Evolutionary conservation across 805 yeast species (phyloP), one percentile per base, ranked within the genome.

Genomic region (Metahyphopichia silvanorum): DNA sequence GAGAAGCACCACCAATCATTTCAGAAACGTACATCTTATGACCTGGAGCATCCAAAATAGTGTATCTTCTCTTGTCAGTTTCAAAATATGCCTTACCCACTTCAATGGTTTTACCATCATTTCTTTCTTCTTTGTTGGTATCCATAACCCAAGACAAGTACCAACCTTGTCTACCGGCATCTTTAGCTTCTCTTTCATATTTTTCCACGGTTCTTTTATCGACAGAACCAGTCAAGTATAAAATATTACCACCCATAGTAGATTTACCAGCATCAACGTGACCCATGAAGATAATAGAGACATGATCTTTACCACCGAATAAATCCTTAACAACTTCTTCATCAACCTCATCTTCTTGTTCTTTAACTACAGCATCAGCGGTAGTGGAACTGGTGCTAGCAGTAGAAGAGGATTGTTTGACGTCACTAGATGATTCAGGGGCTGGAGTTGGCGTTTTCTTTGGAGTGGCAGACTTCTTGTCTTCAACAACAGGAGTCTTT

Each of bases 101-200:
- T 69, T 93, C 98, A 51, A 93, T 94, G 45, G 99, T 93, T 71
- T 93, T 93, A 73, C 99, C 99, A 66, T 93, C 97, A 52, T 76
- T 86, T 74, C 98, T 85, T 72, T 93, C 99, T 69, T 93, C 98
- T 66, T 87, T 89, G 71, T 94, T 93, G 50, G 97, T 91, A 63
- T 93, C 99, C 96, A 93, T 89, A 50, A 93, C 94, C 98, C 98
- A 93, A 6, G 98, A 89, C 49, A 93, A 71, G 62, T 93, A 93
- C 99, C 99, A 93, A 63, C 97, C 97, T 71, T 93, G 98, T 72
- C 98, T 85, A 63, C 98, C 98, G 28, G 98, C 98, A 51, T 93
- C 99, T 63, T 88, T 88, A 39, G 98, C 98, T 67, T 93, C 99
- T 62, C 89, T 79, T 71, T 93, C 98, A 59, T 91, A 91, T 64